Evolutionary conservation across 2,329 filamentous ascomycete genomes (phyloP).

Genomic region (Cladophialophora bantiana): DNA sequence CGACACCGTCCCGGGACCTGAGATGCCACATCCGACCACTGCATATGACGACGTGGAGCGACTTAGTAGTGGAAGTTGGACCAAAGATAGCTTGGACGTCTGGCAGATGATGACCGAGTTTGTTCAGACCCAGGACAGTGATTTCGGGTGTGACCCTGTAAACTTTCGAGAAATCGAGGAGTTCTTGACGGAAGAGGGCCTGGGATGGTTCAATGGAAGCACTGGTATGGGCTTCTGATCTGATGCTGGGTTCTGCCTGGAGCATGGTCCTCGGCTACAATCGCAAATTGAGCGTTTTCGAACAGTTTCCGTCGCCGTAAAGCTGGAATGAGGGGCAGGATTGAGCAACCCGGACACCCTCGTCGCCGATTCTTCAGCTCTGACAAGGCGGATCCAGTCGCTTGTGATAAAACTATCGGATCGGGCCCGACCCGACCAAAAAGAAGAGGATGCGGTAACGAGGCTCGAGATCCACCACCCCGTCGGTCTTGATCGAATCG

Average conservation of each 20-base stretch:
- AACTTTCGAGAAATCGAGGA: conserved; percentile 20
- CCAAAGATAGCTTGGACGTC: conserved; percentile 18
- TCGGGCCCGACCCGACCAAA: conserved; percentile 16
- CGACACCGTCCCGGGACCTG: background rate
- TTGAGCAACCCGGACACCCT: background rate
- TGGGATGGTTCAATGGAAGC: conserved; percentile 21
- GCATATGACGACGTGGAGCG: background rate
- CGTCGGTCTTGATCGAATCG: background rate
- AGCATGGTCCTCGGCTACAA: background rate
- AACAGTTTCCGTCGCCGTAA: background rate
- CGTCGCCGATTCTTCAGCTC: background rate
- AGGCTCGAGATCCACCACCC: background rate
- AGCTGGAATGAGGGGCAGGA: background rate
- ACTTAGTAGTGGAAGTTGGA: conserved; percentile 2
- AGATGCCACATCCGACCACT: conserved; percentile 3
- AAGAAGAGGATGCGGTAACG: background rate
- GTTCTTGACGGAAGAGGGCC: conserved; percentile 15
- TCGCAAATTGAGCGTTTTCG: background rate
- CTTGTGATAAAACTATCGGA: background rate
- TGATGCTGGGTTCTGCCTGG: background rate
- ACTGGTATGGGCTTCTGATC: conserved; percentile 12
- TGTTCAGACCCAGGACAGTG: conserved; percentile 14
- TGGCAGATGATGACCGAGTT: conserved; percentile 24
- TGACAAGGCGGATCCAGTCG: background rate
- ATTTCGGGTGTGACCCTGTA: conserved; percentile 13